A percentile compares a stretch with the other conserved stretches of the same genome.
Conservation (phyloP, 192 early-diverging fungal species). For the Spizellomyces punctatus region DNA sequence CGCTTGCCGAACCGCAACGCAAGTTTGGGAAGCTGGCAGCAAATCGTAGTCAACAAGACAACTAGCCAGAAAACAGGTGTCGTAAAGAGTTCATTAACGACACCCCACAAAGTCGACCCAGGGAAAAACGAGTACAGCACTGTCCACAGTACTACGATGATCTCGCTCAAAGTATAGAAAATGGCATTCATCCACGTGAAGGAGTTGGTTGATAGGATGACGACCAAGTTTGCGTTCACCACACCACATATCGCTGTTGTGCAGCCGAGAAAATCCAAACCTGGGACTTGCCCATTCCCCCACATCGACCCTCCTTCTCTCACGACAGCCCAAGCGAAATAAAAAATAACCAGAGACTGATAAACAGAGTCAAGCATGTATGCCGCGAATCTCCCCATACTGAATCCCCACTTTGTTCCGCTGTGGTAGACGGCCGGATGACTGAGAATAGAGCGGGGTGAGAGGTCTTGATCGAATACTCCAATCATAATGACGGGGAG, state of each 20-base stretch:
- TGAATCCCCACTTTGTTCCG: slow-evolving; percentile 73
- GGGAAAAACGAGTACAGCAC: slow-evolving; percentile 59
- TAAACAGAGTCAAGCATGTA: slow-evolving; percentile 88
- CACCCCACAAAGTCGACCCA: slow-evolving; percentile 54
- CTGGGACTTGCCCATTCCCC: slow-evolving; percentile 25
- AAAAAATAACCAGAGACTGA: slow-evolving; percentile 83
- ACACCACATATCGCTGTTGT: slow-evolving; percentile 73
- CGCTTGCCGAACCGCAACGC: slow-evolving; percentile 68
- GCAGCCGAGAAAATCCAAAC: slow-evolving; percentile 60
- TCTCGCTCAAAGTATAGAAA: slow-evolving; percentile 43
- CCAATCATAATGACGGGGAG: slow-evolving; percentile 69
- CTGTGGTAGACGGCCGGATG: slow-evolving; percentile 84
- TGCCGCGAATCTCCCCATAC: slow-evolving; percentile 69
- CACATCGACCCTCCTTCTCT: neutral
- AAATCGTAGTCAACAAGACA: slow-evolving; percentile 55
- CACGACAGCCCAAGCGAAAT: slow-evolving; percentile 50
- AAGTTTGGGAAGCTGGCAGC: slow-evolving; percentile 77
- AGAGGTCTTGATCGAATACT: slow-evolving; percentile 85
- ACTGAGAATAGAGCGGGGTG: slow-evolving; percentile 62
- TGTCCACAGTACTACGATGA: slow-evolving; percentile 61
- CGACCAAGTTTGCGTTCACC: slow-evolving; percentile 76
- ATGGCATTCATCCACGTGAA: slow-evolving; percentile 70
- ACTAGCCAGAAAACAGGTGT: slow-evolving; percentile 72
- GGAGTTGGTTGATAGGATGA: slow-evolving; percentile 70
- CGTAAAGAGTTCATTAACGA: slow-evolving; percentile 61